Evolutionary conservation across 2,329 filamentous ascomycete species (phyloP).

Genomic region (Cytospora mali): DNA sequence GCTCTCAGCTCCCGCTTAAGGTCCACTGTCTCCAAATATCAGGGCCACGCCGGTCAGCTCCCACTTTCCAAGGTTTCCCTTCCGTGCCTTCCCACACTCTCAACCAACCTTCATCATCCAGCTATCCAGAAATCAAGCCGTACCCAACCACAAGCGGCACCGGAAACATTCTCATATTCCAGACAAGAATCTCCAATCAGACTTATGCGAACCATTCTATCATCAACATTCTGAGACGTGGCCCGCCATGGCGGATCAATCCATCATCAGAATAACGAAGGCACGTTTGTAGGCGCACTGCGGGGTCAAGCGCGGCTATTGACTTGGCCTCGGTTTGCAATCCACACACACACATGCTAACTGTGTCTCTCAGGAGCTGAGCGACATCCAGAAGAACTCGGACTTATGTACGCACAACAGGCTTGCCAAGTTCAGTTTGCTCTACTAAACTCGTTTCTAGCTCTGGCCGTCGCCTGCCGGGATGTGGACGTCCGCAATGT

Average conservation of each 20-base stretch:
- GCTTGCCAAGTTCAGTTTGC: conserved; percentile 8
- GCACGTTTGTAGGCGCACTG: conserved; percentile 47
- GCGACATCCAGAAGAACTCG: conserved; percentile 78
- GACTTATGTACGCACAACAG: conserved; percentile 73
- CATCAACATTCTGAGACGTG: conserved; percentile 23
- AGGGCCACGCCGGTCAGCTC: neutral
- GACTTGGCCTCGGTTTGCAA: conserved; percentile 9
- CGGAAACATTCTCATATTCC: neutral
- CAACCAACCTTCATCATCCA: neutral
- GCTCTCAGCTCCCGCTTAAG: conserved; percentile 1
- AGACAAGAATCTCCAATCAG: neutral
- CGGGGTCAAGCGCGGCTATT: conserved; percentile 27
- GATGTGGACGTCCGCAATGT: conserved; percentile 89
- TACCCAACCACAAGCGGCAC: neutral
- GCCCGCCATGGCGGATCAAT: conserved; percentile 74
- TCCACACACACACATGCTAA: conserved; percentile 21
- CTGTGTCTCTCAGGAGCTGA: conserved; percentile 67
- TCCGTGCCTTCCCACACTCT: neutral
- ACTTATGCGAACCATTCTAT: conserved; percentile 22
- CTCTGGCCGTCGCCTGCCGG: conserved; percentile 82
- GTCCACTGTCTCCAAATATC: neutral
- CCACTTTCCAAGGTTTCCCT: conserved; percentile 1
- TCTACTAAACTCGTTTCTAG: conserved; percentile 46
- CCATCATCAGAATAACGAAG: conserved; percentile 84
- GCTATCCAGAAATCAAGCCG: neutral